Percentiles rank a stretch among this genome's conserved stretches.
Conservation (phyloP, 2,329 filamentous ascomycete species). For the Ascochyta pisi region DNA sequence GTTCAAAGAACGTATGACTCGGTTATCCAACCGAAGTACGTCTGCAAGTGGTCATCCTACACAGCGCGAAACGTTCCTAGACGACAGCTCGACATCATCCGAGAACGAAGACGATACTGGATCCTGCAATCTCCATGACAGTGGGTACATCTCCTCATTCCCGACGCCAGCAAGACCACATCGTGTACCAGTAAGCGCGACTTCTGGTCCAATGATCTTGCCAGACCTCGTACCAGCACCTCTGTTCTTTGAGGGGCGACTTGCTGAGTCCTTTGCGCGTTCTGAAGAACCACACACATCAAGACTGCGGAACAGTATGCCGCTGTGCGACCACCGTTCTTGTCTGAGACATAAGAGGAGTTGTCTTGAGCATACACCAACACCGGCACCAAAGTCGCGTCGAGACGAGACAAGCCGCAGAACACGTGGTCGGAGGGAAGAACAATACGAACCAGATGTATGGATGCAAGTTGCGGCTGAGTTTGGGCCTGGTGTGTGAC, state of each 20-base stretch:
- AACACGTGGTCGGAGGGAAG: neutral
- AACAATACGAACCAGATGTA: neutral
- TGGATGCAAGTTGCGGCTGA: conserved; percentile 11
- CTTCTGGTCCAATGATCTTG: neutral
- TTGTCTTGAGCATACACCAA: conserved; percentile 7
- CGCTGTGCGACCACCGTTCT: conserved; percentile 7
- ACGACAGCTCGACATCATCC: neutral
- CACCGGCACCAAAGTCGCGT: neutral
- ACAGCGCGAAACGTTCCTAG: neutral
- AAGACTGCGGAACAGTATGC: neutral
- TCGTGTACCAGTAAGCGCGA: no score
- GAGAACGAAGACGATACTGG: neutral
- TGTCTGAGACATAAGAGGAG: conserved; percentile 9
- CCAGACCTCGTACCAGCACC: neutral
- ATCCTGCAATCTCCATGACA: neutral
- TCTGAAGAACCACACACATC: neutral
- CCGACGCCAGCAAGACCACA: neutral
- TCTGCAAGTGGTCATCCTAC: neutral
- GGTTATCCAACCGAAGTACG: neutral
- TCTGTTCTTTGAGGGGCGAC: neutral
- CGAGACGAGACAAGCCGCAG: neutral
- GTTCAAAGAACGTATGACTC: conserved; percentile 1
- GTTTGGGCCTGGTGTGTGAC: neutral
- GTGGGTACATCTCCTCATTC: neutral
- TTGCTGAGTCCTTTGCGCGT: neutral